phyloP scores from a whole-genome alignment of 805 yeast genomes.

The Komagataella pseudopastoris region DNA sequence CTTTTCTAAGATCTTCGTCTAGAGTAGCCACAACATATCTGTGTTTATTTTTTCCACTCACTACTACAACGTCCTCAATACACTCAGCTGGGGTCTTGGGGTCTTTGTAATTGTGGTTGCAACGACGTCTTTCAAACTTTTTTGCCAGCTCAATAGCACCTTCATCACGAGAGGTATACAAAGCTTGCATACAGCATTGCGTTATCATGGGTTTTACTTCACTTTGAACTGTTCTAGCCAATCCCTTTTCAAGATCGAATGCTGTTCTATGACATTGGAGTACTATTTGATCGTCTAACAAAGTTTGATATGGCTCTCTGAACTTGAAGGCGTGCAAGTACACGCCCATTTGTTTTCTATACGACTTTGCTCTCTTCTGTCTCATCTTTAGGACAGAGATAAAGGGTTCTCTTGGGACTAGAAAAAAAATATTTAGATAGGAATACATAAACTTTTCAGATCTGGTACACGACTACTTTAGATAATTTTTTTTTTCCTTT shows the following conservation, averaged over 20 bases:
- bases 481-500: too few species aligned
- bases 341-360: constrained; percentile 83
- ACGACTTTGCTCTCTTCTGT: constrained; percentile 90
- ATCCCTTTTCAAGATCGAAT: constrained; percentile 70
- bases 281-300: constrained; percentile 74
- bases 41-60: constrained; percentile 75
- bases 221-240: constrained; percentile 70
- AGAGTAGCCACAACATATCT: constrained; percentile 86
- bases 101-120: constrained; percentile 45
- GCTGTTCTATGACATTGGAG: constrained; percentile 50
- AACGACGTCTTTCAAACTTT: constrained; percentile 78
- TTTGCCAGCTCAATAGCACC: constrained; percentile 74
- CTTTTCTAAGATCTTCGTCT: constrained; percentile 52
- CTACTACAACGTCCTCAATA: constrained; percentile 50
- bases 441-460: neutral
- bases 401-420: neutral
- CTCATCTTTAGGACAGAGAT: constrained; percentile 39
- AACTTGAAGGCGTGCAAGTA: constrained; percentile 80
- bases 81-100: constrained; percentile 57
- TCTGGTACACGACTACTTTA: neutral
- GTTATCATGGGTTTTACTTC: constrained; percentile 86
- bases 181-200: constrained; percentile 85
- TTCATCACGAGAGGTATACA: constrained; percentile 62
- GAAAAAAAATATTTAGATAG: neutral
- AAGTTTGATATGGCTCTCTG: constrained; percentile 84